Percentiles rank a stretch among this genome's conserved stretches.
These are phyloP conservation scores for Phytopythium kandeliae DNA, from an alignment of 352 stramenopile species.

Conservation along the genomic window DNA sequence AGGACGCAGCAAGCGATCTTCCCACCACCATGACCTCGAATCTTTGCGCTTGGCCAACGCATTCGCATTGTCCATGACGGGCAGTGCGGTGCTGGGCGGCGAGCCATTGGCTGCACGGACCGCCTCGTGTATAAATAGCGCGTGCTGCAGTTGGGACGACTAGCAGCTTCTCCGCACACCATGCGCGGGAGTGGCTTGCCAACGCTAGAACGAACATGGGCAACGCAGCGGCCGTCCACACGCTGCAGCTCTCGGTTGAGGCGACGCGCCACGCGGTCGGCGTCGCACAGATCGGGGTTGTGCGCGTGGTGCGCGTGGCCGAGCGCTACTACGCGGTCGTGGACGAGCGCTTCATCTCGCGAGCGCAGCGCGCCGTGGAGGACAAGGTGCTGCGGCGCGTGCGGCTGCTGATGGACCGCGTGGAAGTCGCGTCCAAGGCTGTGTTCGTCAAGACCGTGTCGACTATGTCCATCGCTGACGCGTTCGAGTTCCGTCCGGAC, in stretches of 20 bases:
- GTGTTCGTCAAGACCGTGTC: slow-evolving; percentile 64
- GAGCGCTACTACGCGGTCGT: slow-evolving; percentile 42
- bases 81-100: too few species aligned
- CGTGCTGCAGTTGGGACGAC: too few species aligned
- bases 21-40: too few species aligned
- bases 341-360: slow-evolving; percentile 46
- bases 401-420: slow-evolving; percentile 31
- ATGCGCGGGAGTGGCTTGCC: too few species aligned
- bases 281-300: slow-evolving; percentile 24
- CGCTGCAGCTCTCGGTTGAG: slow-evolving; percentile 17
- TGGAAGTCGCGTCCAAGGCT: slow-evolving; percentile 52
- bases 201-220: slow-evolving; percentile 47
- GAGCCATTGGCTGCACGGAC: too few species aligned
- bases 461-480: slow-evolving; percentile 43
- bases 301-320: slow-evolving; percentile 26
- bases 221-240: slow-evolving; percentile 23
- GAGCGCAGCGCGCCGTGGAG: slow-evolving; percentile 44
- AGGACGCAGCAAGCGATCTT: neutral
- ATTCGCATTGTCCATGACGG: too few species aligned
- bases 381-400: slow-evolving; percentile 38
- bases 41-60: too few species aligned
- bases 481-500: slow-evolving; percentile 37
- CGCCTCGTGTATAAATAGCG: too few species aligned
- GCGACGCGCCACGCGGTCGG: slow-evolving; percentile 22
- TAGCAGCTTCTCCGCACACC: too few species aligned